A percentile compares a stretch with the other conserved stretches of the same genome.
phyloP scores from a whole-genome alignment of 2,329 filamentous ascomycete species.

The Knoxdaviesia capensis region DNA sequence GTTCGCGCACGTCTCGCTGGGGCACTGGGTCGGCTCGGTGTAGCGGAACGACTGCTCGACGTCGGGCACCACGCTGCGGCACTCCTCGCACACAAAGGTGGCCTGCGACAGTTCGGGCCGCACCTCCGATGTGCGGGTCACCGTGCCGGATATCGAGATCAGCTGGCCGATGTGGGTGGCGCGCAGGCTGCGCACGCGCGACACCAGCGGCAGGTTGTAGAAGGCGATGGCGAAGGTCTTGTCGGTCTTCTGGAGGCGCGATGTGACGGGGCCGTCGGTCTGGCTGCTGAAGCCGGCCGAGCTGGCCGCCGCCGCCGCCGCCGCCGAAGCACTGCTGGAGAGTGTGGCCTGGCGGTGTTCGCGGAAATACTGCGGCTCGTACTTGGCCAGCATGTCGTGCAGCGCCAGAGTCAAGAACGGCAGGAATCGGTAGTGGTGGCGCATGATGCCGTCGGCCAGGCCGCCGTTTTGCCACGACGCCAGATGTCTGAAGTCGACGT shows the following conservation, averaged over 20 bases:
- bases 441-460: constrained; percentile 68
- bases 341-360: constrained; percentile 74
- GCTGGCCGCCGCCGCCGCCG: constrained; percentile 41
- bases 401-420: constrained; percentile 55
- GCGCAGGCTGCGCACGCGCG: constrained; percentile 65
- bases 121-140: constrained; percentile 92
- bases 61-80: constrained; percentile 67
- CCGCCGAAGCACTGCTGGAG: constrained; percentile 50
- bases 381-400: constrained; percentile 84
- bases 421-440: constrained; percentile 85
- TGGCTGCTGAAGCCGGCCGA: constrained; percentile 34
- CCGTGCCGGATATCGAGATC: constrained; percentile 88
- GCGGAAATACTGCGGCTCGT: constrained; percentile 85
- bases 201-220: constrained; percentile 79
- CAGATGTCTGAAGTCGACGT: constrained; percentile 75
- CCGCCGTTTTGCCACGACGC: constrained; percentile 57
- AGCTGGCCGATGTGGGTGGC: constrained; percentile 83
- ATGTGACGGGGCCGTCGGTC: constrained; percentile 51
- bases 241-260: constrained; percentile 85
- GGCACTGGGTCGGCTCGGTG: constrained; percentile 90
- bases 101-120: constrained; percentile 80
- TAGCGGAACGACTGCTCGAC: constrained; percentile 96
- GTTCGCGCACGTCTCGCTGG: constrained; percentile 73
- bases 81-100: constrained; percentile 81
- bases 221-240: constrained; percentile 88